Evolutionary conservation across 192 early-diverging fungal genomes (phyloP).

Genomic region (Pilaira anomala): DNA sequence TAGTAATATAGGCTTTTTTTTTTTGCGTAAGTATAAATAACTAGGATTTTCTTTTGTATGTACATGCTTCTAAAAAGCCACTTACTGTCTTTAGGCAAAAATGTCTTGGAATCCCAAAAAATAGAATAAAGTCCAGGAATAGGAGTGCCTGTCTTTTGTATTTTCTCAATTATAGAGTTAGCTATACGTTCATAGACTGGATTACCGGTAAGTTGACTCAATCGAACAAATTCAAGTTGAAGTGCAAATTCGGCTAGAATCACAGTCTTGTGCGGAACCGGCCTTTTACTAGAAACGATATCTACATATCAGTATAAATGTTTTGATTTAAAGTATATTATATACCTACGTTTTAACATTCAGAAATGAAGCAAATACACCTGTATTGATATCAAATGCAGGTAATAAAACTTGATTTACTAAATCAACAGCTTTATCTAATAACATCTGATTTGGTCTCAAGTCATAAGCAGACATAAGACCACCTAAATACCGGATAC

Average conservation of each 20-base stretch:
- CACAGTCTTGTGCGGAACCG: background rate
- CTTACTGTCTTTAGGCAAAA: conserved; percentile 17
- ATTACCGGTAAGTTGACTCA: conserved; percentile 70
- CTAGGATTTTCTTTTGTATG: too few relatives aligned
- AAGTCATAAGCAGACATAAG: conserved; percentile 81
- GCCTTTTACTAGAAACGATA: too few relatives aligned
- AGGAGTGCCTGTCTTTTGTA: conserved; percentile 38
- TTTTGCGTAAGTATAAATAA: too few relatives aligned
- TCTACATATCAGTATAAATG: too few relatives aligned
- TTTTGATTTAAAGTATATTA: too few relatives aligned
- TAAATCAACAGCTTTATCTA: conserved; percentile 70
- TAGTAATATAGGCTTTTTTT: conserved; percentile 26
- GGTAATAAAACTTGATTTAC: conserved; percentile 57
- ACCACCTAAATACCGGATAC: conserved; percentile 76
- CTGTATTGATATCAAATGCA: conserved; percentile 65
- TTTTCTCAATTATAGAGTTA: conserved; percentile 45
- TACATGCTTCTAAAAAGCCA: too few relatives aligned
- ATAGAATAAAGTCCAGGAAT: conserved; percentile 61
- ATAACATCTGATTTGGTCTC: conserved; percentile 58
- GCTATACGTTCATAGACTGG: conserved; percentile 56
- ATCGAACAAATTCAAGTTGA: conserved; percentile 78
- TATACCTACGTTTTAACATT: conserved; percentile 41
- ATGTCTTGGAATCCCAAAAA: conserved; percentile 36
- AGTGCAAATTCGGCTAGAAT: conserved; percentile 65
- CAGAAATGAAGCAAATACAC: conserved; percentile 58